Conservation (phyloP, 768 basidiomycete species). For the Auricularia sp. region DNA sequence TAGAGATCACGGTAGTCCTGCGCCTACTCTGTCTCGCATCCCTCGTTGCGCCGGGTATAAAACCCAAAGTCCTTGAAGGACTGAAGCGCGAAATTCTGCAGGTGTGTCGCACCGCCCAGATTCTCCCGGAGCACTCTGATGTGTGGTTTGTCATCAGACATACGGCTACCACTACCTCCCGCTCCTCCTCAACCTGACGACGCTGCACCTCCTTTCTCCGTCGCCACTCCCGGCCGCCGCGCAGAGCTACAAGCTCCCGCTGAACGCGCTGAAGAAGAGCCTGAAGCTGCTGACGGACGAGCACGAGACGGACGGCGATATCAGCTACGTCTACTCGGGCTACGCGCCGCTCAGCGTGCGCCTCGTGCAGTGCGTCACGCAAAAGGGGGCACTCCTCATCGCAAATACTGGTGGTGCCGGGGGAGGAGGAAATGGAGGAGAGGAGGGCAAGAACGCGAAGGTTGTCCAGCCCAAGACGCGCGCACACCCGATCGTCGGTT, state of each 20-base stretch:
- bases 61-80: conserved; percentile 73
- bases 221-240: conserved; percentile 54
- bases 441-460: conserved; percentile 29
- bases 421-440: conserved; percentile 27
- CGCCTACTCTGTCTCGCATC: conserved; percentile 81
- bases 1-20: conserved; percentile 67
- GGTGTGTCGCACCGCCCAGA: conserved; percentile 29
- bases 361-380: conserved; percentile 85
- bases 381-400: conserved; percentile 73
- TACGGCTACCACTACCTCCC: conserved; percentile 50
- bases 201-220: conserved; percentile 39
- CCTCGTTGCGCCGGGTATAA: conserved; percentile 77
- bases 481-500: conserved; percentile 88
- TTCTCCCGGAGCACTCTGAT: conserved; percentile 36
- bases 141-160: conserved; percentile 55
- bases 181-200: conserved; percentile 30
- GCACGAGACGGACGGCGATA: conserved; percentile 55
- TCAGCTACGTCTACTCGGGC: conserved; percentile 93
- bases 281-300: conserved; percentile 91
- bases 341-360: conserved; percentile 91
- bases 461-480: conserved; percentile 39
- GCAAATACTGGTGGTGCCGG: conserved; percentile 15
- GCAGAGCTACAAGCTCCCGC: conserved; percentile 55
- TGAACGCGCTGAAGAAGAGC: conserved; percentile 62
- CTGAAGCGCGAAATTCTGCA: conserved; percentile 90